Base-by-base conservation (phyloP, 2,329 filamentous ascomycete species). In the Myrmaecium sp. region DNA sequence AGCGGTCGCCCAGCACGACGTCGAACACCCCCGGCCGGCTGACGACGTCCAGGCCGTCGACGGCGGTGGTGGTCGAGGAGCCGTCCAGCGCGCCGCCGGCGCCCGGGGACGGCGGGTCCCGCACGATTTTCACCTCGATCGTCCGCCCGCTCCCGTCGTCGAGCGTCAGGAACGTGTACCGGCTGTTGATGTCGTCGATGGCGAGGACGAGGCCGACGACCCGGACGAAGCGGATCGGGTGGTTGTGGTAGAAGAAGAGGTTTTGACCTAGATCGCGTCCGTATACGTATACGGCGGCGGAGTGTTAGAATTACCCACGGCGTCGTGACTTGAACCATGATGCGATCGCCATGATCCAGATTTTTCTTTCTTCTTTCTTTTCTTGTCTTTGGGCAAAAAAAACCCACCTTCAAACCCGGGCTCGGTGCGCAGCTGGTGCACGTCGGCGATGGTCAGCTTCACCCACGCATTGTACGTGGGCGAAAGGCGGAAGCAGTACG, bases 401-500 rank as follows among this genome's bases (percentile, higher is more conserved):
- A 22, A 38, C 13, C n/a, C 54, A 64, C 66, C 64, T 50, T 58
- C 55, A 39, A 64, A 71, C 3, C 55, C 60, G 5, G 41, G 44
- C 22, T 58, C 54, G 27, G 50, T 46, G 14, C 52, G 51, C 17
- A 74, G 48, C 6, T 47, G 47, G 39, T 68, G 66, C 20, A 74
- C 57, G 45, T 71, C 64, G 15, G 53, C 50, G 10, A 57, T 55
- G 1, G 62, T 61, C 35, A 75, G 54, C 42, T 70, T 70, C 46
- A 71, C 69, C 70, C 70, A 75, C 42, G 56, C 44, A 49, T 64
- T 60, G 47, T 62, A 70, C 6, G 70, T 74, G n/a, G 64, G 62
- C 5, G 70, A 73, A 18, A 56, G 57, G 24, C 52, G 48, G 46
- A 69, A 72, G 54, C 66, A 72, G 44, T 62, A 69, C 19, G 62